Base-by-base conservation (phyloP, 768 basidiomycete genomes). In the Tricholoma bakamatsutake region DNA sequence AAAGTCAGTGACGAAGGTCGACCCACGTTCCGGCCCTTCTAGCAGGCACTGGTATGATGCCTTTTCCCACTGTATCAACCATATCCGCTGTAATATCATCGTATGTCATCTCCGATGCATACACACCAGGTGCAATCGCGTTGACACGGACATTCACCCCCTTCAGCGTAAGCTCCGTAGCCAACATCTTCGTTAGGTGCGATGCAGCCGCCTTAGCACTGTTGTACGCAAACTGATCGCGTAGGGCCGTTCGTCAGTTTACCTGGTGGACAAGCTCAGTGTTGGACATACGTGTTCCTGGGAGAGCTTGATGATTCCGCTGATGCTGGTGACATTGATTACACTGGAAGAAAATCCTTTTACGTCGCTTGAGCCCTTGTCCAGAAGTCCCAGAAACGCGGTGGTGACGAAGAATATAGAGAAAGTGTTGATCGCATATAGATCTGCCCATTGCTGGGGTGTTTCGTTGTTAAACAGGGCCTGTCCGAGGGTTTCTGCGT, bases 241-340 rank as follows among this genome's bases (percentile, higher is more conserved):
- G 4, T 6, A 18, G 17, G 30, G 43, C 49, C n/a, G 24, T 21
- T 34, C 17, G 33, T 49, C 24, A 48, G 40, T 52, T 12, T 2
- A 9, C n/a, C 21, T 15, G 15, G 34, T 13, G 9, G 18, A 37
- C 18, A 27, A 49, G n/a, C 33, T 24, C 15, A 52, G 31, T 9
- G 34, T n/a, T 34, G 39, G 47, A 69, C 85, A n/a, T 68, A 90
- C 90, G 62, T 92, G 90, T 57, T 84, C 78, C 66, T 91, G 89
- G 1, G 87, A 80, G 18, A 89, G 56, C 68, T 87, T 89, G 55
- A 79, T 75, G 50, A 84, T 50, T 1, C 89, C 90, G 56, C 87
- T 89, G 52, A 91, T 83, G 50, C 86, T 88, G 3, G 89, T 89
- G 59, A 84, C 84, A 66, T 90, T 91, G 62, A 92, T 79, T 28